Evolutionary conservation across 345 rosid genomes (phyloP).

Genomic region (Corchorus capsularis): DNA sequence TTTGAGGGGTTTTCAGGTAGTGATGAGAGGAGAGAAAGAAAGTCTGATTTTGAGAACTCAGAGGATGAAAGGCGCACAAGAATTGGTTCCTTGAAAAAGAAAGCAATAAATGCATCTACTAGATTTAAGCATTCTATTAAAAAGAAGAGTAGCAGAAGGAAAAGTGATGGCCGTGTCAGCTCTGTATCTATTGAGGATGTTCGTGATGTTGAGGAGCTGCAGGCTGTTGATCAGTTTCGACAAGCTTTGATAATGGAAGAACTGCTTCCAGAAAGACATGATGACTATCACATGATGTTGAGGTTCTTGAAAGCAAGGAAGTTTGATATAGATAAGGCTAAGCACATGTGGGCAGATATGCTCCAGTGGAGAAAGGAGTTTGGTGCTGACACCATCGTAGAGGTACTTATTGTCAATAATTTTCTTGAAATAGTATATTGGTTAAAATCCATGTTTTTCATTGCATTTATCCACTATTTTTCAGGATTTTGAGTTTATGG

Average conservation of each 20-base stretch:
- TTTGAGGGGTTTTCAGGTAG: constrained; percentile 90
- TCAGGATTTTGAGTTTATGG: constrained; percentile 92
- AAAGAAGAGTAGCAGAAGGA: constrained; percentile 82
- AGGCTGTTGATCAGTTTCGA: constrained; percentile 85
- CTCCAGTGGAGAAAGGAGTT: constrained; percentile 95
- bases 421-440: constrained; percentile 21
- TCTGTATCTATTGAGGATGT: constrained; percentile 99
- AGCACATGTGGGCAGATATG: constrained; percentile 99
- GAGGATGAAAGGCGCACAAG: constrained; percentile 98
- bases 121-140: constrained; percentile 90
- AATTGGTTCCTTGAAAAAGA: constrained; percentile 91
- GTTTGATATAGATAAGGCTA: constrained; percentile 85
- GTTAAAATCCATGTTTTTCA: background rate
- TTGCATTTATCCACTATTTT: constrained; percentile 20
- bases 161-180: constrained; percentile 84
- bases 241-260: constrained; percentile 91
- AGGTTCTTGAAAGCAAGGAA: constrained; percentile 94
- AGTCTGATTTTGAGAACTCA: constrained; percentile 93
- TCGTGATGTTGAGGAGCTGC: constrained; percentile 84
- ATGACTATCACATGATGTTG: constrained; percentile 96
- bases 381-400: constrained; percentile 71
- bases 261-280: constrained; percentile 66
- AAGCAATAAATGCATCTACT: constrained; percentile 87
- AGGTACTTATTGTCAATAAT: constrained; percentile 44
- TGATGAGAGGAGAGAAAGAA: constrained; percentile 93